phyloP scores from a whole-genome alignment of 345 rosid genomes.

The Arabidopsis arenosa region DNA sequence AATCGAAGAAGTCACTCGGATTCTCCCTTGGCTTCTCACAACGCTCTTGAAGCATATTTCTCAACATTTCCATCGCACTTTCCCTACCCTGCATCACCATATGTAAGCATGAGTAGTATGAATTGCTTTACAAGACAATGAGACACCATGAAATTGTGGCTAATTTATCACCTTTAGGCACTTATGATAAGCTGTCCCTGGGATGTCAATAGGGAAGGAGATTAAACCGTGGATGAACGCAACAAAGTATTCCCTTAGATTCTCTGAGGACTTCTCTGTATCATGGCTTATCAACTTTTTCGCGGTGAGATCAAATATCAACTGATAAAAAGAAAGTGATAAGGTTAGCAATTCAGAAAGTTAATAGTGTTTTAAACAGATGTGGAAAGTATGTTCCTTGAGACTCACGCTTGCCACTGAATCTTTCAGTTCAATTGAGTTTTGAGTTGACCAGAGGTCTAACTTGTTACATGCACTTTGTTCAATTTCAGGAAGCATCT shows the following conservation, averaged over 20 bases:
- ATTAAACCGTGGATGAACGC: conserved; percentile 47
- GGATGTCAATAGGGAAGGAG: conserved; percentile 46
- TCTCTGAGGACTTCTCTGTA: conserved; percentile 30
- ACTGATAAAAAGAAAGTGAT: conserved; percentile 24
- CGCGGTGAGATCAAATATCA: conserved; percentile 44
- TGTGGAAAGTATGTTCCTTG: conserved; percentile 4
- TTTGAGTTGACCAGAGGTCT: conserved; percentile 62
- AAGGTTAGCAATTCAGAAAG: background rate
- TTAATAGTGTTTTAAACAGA: background rate
- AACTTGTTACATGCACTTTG: conserved; percentile 55
- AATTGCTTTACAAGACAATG: background rate
- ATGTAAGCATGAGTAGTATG: background rate
- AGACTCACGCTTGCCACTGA: conserved; percentile 73
- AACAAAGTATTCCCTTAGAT: conserved; percentile 39
- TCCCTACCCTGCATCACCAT: conserved; percentile 74
- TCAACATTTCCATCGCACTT: conserved; percentile 78
- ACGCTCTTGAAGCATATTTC: conserved; percentile 73
- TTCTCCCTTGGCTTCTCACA: conserved; percentile 56
- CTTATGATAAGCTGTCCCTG: conserved; percentile 50
- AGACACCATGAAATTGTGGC: background rate
- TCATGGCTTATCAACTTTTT: conserved; percentile 41
- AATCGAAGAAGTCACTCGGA: conserved; percentile 74
- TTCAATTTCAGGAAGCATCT: conserved; percentile 84
- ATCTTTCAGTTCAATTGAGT: conserved; percentile 72
- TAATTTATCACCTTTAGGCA: conserved; percentile 43